Evolutionary conservation across 306 rosid genomes (phyloP).

Genomic region (Ormosia emarginata): DNA sequence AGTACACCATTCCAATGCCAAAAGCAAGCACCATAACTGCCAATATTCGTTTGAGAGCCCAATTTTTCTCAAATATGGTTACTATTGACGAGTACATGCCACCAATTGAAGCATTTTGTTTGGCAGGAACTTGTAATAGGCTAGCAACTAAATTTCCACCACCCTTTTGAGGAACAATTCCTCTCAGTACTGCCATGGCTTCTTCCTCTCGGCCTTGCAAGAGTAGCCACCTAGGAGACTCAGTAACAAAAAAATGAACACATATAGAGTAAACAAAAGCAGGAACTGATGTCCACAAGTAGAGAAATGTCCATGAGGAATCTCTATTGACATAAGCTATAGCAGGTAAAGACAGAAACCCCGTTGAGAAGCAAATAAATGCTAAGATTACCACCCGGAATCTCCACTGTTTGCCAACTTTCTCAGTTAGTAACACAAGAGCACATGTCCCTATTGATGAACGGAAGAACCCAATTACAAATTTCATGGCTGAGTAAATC

Average conservation of each 20-base stretch:
- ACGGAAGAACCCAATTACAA: constrained; percentile 25
- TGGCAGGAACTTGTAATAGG: not conserved
- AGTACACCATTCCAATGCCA: constrained; percentile 41
- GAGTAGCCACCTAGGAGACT: constrained; percentile 34
- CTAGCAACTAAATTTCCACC: no score
- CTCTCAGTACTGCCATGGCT: not conserved
- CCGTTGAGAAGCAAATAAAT: constrained; percentile 19
- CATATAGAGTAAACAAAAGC: not conserved
- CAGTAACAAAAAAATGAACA: not conserved
- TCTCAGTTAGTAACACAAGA: constrained; percentile 19
- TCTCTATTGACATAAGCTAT: constrained; percentile 28
- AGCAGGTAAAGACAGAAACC: constrained; percentile 25
- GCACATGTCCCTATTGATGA: constrained; percentile 7
- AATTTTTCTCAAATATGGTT: constrained; percentile 10
- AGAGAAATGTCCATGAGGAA: constrained; percentile 25
- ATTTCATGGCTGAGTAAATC: constrained; percentile 35
- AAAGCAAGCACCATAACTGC: constrained; percentile 15
- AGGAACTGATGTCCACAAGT: constrained; percentile 29
- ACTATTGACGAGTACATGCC: constrained; percentile 11
- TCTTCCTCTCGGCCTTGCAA: constrained; percentile 5
- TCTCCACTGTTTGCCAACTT: constrained; percentile 29
- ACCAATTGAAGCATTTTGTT: not conserved
- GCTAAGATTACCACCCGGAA: constrained; percentile 16
- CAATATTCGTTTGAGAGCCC: constrained; percentile 17
- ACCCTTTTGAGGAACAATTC: not conserved